Evolutionary conservation across 495 filamentous ascomycete species (phyloP), one percentile per base, ranked within the genome.

Genomic region (Acidiella bohemica): DNA sequence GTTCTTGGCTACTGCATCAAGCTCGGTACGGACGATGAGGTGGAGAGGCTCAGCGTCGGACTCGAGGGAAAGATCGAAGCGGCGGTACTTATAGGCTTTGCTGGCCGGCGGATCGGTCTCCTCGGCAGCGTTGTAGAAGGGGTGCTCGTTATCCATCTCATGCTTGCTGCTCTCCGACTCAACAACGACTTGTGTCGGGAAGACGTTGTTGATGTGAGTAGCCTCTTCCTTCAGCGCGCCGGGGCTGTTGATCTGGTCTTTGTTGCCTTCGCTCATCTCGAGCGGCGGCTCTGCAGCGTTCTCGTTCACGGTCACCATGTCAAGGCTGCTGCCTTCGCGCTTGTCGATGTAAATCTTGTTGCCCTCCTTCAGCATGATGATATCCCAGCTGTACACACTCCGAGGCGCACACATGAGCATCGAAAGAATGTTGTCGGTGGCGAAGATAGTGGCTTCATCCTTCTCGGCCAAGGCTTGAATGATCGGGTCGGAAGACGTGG

Each of bases 141-240:
- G 90, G 66, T 97, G 94, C 47, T 84, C 80, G 65, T 93, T 67
- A 18, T 72, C 52, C 71, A 95, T 84, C 42, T 82, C 70, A 48
- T 84, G 68, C 67, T 88, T 93, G 53, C 71, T 61, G 36, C 66
- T 68, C 40, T 83, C 71, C 46, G 67, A 79, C 66, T 97, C 90
- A 47, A 75, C 60, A 43, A 96, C 84, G 36, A 84, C 83, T 70
- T 96, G 90, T 60, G 90, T 79, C 26, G 84, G 80, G 56, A 97
- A 96, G 67, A 95, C 93, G 72, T 96, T 87, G 72, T 96, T 97
- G 78, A 97, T 97, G 67, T 93, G 88, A 20, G 90, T 97, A 19
- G 90, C 90, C 62, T 97, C 90, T 59, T 95, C 77, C 47, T 88
- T 86, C 16, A 97, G 74, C 20, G 90, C 84, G 32, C 67, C 65